Evolutionary conservation across 2,329 filamentous ascomycete species (phyloP), one percentile per base, ranked within the genome.

Genomic region (Thielaviopsis punctulata): DNA sequence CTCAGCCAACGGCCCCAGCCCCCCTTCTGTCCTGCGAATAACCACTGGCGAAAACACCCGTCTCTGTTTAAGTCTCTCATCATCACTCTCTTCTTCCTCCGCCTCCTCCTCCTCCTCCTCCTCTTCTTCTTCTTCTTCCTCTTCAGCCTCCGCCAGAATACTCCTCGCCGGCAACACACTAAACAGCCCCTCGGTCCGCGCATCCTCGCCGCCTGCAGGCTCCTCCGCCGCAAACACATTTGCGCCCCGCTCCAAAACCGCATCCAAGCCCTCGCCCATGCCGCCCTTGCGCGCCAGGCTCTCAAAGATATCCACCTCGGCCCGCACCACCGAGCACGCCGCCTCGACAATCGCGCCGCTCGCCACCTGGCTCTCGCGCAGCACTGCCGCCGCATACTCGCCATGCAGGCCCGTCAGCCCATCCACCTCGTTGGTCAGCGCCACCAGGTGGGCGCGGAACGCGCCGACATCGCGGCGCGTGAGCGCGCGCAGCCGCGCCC

Each of bases 261-360:
- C 79, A 55, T 83, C 80, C 24, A 84, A 65, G 0, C 80, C 80
- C 25, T 79, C 80, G 36, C 80, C 80, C 19, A 68, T 74, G 80
- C 79, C 83, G 7, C 80, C 80, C 59, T 84, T 84, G 55, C 78
- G 67, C 19, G 80, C 79, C 22, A 84, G 65, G 22, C 74, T 70
- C 66, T 84, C 80, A 54, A 82, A 82, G 24, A 84, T 83, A 63
- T 84, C 80, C 19, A 84, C 76, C 65, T 84, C 80, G 52, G 80
- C 80, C 18, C 80, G 69, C 12, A 82, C 79, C 10, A 84, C 69
- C 56, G 75, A 78, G 59, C 79, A 81, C 59, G 76, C 75, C 18
- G 78, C 77, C 53, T 83, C 79, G 18, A 81, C 71, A 58, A 83
- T 80, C 57, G 70, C 69, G 23, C 64, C 68, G 58, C 77, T 80